phyloP scores from a whole-genome alignment of 164 flowering plant genomes.

The Echeveria elegans region DNA sequence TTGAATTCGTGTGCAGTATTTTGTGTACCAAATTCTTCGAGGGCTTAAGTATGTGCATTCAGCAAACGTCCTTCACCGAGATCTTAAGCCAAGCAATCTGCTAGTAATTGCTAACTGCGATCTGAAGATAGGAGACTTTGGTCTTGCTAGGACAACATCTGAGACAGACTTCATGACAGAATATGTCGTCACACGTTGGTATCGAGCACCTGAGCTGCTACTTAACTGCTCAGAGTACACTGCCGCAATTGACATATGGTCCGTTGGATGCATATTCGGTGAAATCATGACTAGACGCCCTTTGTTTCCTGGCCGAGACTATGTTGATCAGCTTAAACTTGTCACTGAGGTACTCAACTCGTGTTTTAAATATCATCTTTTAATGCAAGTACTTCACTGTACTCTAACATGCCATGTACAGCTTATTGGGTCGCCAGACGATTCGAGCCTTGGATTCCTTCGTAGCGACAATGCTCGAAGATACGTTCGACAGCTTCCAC shows the following conservation, averaged over 20 bases:
- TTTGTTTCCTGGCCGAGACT: slow-evolving; percentile 81
- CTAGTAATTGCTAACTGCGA: slow-evolving; percentile 87
- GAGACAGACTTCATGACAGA: slow-evolving; percentile 99
- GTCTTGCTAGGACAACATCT: slow-evolving; percentile 93
- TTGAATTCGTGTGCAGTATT: slow-evolving; percentile 57
- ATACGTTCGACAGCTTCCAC: slow-evolving; percentile 85
- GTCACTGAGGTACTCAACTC: slow-evolving; percentile 64
- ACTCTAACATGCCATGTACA: slow-evolving; percentile 9
- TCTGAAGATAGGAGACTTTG: slow-evolving; percentile 93
- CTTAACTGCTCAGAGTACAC: slow-evolving; percentile 95
- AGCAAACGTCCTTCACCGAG: slow-evolving; percentile 89
- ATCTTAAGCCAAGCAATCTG: slow-evolving; percentile 92
- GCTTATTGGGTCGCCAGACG: slow-evolving; percentile 95
- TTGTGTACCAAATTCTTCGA: slow-evolving; percentile 78
- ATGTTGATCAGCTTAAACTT: slow-evolving; percentile 82
- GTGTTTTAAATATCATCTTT: not conserved
- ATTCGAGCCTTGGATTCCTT: slow-evolving; percentile 86
- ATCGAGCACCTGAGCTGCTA: slow-evolving; percentile 93
- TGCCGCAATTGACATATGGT: slow-evolving; percentile 98
- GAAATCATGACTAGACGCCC: slow-evolving; percentile 78
- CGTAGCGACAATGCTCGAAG: slow-evolving; percentile 88
- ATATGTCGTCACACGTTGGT: slow-evolving; percentile 98
- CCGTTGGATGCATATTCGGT: slow-evolving; percentile 90
- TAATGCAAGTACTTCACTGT: not conserved
- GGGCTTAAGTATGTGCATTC: slow-evolving; percentile 89